Percentiles rank a stretch among this genome's conserved stretches.
Evolutionary conservation across 1,139 yeast genomes (phyloP).

Genomic region (Entelexis sorbosivorans): DNA sequence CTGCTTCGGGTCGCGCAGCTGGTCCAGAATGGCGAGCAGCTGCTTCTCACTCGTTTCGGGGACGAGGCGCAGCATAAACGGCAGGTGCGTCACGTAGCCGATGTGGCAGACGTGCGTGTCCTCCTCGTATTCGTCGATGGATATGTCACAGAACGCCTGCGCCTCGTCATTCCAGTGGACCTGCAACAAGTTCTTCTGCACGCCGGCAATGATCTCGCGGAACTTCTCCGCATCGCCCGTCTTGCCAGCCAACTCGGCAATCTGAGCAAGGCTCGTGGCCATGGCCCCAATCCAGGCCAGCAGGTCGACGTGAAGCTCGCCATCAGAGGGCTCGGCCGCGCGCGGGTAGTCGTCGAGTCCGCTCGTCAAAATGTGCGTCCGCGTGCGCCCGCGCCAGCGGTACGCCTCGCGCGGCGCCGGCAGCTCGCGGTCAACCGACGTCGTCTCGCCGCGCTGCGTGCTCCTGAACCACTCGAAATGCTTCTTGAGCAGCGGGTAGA

Average conservation of each 20-base stretch:
- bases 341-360: constrained; percentile 96
- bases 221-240: constrained; percentile 48
- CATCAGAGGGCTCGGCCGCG: constrained; percentile 65
- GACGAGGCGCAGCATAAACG: constrained; percentile 65
- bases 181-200: constrained; percentile 52
- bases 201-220: constrained; percentile 42
- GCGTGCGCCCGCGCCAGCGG: constrained; percentile 90
- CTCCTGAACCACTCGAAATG: constrained; percentile 81
- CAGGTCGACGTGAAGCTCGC: constrained; percentile 83
- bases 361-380: constrained; percentile 76
- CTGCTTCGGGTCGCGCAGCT: constrained; percentile 57
- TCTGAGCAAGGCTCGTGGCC: constrained; percentile 67
- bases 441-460: constrained; percentile 66
- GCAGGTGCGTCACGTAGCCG: constrained; percentile 81
- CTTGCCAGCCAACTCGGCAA: constrained; percentile 56
- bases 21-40: constrained; percentile 40
- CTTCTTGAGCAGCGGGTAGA: constrained; percentile 58
- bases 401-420: constrained; percentile 51
- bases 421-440: constrained; percentile 58
- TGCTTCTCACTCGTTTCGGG: constrained; percentile 42
- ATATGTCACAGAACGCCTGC: constrained; percentile 69
- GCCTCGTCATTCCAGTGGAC: constrained; percentile 70
- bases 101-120: constrained; percentile 63
- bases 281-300: constrained; percentile 89
- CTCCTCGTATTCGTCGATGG: constrained; percentile 63